These are phyloP conservation scores for Lentinula detonsa DNA, from an alignment of 768 basidiomycete genomes.

Conservation along the genomic window DNA sequence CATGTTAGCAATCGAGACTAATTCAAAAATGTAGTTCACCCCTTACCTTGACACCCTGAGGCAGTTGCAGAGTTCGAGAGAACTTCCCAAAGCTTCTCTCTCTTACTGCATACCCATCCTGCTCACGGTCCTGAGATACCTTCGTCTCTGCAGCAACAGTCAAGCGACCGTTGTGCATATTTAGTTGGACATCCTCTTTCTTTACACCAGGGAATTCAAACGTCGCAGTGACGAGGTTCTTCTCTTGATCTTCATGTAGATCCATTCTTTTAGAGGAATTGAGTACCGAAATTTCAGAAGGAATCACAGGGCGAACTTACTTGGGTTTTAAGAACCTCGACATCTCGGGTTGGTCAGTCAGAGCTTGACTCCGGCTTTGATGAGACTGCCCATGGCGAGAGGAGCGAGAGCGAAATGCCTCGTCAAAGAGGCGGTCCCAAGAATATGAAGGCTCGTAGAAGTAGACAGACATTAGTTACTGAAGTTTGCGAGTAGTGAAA, in stretches of 20 bases:
- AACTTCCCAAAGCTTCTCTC: conserved; percentile 48
- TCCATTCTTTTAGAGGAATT: conserved; percentile 37
- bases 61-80: conserved; percentile 43
- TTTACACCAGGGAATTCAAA: conserved; percentile 58
- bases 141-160: conserved; percentile 47
- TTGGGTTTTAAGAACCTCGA: conserved; percentile 21
- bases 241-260: conserved; percentile 42
- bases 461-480: conserved; percentile 18
- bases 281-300: not conserved
- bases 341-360: conserved; percentile 8
- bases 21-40: conserved; percentile 12
- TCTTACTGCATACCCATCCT: conserved; percentile 36
- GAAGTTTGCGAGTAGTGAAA: too few relatives aligned
- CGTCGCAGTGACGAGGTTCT: conserved; percentile 46
- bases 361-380: conserved; percentile 3
- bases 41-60: conserved; percentile 47
- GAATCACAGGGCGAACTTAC: conserved; percentile 14
- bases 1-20: conserved; percentile 13
- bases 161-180: conserved; percentile 45
- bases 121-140: conserved; percentile 26
- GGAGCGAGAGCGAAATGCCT: conserved; percentile 17
- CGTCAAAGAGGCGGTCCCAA: conserved; percentile 40
- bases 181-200: conserved; percentile 48
- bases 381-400: not conserved
- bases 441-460: conserved; percentile 40